These are phyloP conservation scores for Moesziomyces parantarcticus DNA, from an alignment of 1,284 basidiomycete species.

Conservation along the genomic window DNA sequence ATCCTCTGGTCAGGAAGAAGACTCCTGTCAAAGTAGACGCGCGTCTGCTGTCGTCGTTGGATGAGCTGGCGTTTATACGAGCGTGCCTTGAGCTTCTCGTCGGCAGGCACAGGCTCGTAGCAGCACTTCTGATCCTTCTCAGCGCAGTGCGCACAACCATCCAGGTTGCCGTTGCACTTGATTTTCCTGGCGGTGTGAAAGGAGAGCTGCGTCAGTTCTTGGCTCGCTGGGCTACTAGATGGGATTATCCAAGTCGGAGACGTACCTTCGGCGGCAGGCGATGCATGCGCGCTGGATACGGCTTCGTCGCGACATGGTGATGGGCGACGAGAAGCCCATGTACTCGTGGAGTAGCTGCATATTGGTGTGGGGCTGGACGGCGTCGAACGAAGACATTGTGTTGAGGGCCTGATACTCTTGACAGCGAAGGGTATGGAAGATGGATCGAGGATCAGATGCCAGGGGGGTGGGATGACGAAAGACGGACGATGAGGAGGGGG, in stretches of 20 bases:
- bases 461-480: neutral
- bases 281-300: conserved; percentile 19
- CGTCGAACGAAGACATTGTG: neutral
- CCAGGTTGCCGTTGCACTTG: conserved; percentile 17
- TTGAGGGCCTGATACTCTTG: neutral
- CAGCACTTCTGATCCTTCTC: conserved; percentile 11
- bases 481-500: neutral
- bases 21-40: conserved; percentile 8
- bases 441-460: neutral
- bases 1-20: neutral
- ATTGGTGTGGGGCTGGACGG: neutral
- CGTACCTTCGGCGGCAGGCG: conserved; percentile 21
- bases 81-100: conserved; percentile 25
- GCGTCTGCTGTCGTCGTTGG: conserved; percentile 12
- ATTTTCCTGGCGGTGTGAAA: conserved; percentile 7
- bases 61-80: conserved; percentile 24
- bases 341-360: neutral
- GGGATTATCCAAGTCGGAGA: neutral
- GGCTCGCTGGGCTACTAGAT: too few relatives aligned
- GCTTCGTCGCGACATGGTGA: conserved; percentile 12
- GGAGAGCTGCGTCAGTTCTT: neutral
- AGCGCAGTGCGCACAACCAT: conserved; percentile 11
- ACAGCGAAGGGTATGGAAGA: neutral
- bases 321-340: neutral
- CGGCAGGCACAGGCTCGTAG: conserved; percentile 21